Evolutionary conservation across 1,284 basidiomycete species (phyloP), one percentile per base, ranked within the genome.

Genomic region (Coniferiporia weirii): DNA sequence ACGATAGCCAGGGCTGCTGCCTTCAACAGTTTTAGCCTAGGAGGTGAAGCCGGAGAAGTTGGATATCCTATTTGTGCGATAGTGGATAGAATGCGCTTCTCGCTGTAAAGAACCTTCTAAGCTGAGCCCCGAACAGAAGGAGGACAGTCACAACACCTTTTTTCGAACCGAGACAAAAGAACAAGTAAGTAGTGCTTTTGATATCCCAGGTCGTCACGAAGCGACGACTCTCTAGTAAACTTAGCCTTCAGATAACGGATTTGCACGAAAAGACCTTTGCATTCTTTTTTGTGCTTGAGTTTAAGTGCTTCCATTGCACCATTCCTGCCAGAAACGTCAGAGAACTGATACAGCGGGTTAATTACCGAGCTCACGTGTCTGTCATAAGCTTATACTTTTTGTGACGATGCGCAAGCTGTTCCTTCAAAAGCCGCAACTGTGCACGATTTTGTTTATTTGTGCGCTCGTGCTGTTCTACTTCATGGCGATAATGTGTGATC

Each of bases 161-260:
- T 80, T 72, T 93, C 87, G 66, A 87, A 86, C 57, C 80, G 78
- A 17, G 79, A 70, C 35, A 91, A 69, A 35, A 91, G 72, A 8
- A 82, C 73, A 8, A 91, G 73, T 22, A 91, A 72, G 68, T 95
- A 96, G 54, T 81, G 76, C 71, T 99, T 99, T 75, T 98, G 96
- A 68, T 93, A 87, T 3, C 81, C 77, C 49, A 98, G 75, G 65
- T 89, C 87, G 57, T 79, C 79, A n/a, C 95, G 82, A 73, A 96
- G 83, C 1, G 81, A 79, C 20, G 86, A 83, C 73, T 99, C 96
- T 36, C 96, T 81, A 1, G 83, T 89, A 72, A 89, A 95, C 69
- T 93, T 93, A 51, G 90, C 88, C 71, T 98, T 96, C 64, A 98
- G 80, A 72, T 98, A 98, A 52, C 82, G 82, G 64, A 98, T 95